Evolutionary conservation across 306 rosid genomes (phyloP).

Genomic region (Parietaria judaica): DNA sequence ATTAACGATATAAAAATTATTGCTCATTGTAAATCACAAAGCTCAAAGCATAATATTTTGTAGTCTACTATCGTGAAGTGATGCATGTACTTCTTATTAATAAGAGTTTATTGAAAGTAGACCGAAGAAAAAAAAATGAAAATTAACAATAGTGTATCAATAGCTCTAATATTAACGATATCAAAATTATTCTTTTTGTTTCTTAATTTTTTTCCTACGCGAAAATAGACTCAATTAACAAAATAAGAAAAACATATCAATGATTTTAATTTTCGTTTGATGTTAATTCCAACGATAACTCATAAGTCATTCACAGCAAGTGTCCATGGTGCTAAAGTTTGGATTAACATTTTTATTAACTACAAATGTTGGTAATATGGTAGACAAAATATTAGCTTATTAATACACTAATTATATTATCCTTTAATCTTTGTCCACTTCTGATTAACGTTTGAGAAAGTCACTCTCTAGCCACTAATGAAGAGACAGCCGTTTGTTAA

Average conservation of each 20-base stretch:
- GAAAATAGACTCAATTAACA: neutral
- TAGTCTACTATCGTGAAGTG: too few species aligned
- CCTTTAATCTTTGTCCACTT: constrained; percentile 4
- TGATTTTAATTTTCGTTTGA: too few species aligned
- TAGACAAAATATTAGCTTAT: neutral
- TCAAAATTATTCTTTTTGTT: too few species aligned
- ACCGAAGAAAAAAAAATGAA: too few species aligned
- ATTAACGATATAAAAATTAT: too few species aligned
- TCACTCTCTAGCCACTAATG: constrained; percentile 13
- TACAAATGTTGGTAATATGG: constrained; percentile 10
- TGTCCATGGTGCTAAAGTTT: neutral
- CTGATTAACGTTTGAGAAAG: constrained; percentile 3
- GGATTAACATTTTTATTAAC: neutral
- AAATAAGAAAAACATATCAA: neutral
- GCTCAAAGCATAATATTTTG: too few species aligned
- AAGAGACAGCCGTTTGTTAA: neutral
- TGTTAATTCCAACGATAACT: neutral
- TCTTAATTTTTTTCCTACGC: too few species aligned
- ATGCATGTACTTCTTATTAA: too few species aligned
- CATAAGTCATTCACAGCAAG: neutral
- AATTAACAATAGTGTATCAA: too few species aligned
- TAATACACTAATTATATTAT: neutral
- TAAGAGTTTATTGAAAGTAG: too few species aligned
- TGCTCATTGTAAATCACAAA: too few species aligned
- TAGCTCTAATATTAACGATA: too few species aligned